Base-by-base conservation (phyloP, 768 basidiomycete species). In the Russula ochroleuca region DNA sequence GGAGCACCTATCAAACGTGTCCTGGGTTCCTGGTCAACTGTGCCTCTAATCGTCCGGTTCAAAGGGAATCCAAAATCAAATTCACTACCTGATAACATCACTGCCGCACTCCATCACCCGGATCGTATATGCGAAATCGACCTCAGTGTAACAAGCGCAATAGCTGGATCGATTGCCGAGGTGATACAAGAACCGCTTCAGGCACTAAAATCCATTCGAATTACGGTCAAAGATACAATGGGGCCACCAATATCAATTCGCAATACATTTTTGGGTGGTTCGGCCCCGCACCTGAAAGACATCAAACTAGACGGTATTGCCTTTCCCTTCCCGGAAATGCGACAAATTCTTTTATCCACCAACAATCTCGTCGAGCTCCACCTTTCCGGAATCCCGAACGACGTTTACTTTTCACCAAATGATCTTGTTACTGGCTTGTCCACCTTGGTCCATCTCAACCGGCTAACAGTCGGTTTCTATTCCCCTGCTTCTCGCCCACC, bases 191-290 rank as follows among this genome's bases (percentile, higher is more conserved):
- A 43, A 75, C 37, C 73, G 35, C 65, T 50, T 65, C 62, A 5
- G 54, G 68, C 10, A 59, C 63, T 52, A 4, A 5, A 49, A 28
- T 48, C 31, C 1, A 65, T 68, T n/a, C 59, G 57, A 3, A 63
- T 13, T 64, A 75, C 50, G 72, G 80, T 21, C 65, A 31, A 35
- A 67, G 2, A 59, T 79, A 0, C 70, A 78, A 14, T 69, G 72
- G 17, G 62, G 80, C 60, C 73, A 79, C 19, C 17, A 0, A 7
- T 70, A 38, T 7, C 43, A 14, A 7, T 5, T 7, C 3, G 8
- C 14, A 41, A 13, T 10, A 6, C 40, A 5, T 55, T 54, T 43
- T 23, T 55, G 17, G 47, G 60, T 21, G 60, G 43, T 31, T 61
- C 43, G 23, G 33, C 60, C 13, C 60, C 53, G 38, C 45, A 23